Percentiles rank a stretch among this genome's conserved stretches.
These are phyloP conservation scores for Penicillium bovifimosum DNA, from an alignment of 495 filamentous ascomycete genomes.

Conservation along the genomic window DNA sequence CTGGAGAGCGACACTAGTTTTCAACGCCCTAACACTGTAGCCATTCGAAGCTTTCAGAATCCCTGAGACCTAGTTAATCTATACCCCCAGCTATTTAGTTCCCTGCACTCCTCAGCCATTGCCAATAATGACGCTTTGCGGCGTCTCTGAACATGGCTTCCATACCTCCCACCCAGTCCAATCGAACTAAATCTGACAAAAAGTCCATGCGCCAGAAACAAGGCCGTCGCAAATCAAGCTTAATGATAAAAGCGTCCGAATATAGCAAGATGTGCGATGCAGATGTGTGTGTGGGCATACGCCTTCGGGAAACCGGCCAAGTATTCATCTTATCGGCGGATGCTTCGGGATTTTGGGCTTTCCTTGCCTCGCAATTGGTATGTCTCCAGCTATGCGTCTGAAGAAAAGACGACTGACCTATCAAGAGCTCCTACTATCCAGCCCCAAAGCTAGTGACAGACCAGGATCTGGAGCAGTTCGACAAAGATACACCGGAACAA, in stretches of 20 bases:
- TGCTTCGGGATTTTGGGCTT: too few species aligned
- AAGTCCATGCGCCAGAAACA: background rate
- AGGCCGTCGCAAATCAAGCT: too few species aligned
- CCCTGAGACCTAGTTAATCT: background rate
- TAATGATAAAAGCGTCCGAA: too few species aligned
- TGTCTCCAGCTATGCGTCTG: background rate
- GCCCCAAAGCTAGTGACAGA: conserved; percentile 1
- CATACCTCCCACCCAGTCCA: background rate
- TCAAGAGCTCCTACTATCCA: conserved; percentile 3
- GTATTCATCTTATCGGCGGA: too few species aligned
- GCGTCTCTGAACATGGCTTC: background rate
- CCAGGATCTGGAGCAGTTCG: background rate
- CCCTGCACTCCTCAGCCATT: background rate
- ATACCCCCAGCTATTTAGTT: background rate
- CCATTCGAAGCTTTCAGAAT: background rate
- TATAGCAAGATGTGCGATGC: too few species aligned
- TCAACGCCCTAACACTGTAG: background rate
- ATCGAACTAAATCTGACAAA: background rate
- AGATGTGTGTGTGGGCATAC: too few species aligned
- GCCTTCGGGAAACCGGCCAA: too few species aligned
- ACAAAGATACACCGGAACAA: background rate
- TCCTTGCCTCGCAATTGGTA: conserved; percentile 2
- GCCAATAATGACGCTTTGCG: background rate
- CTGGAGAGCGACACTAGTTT: background rate
- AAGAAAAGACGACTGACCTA: background rate